A percentile compares a stretch with the other conserved stretches of the same genome.
phyloP scores from a whole-genome alignment of 371 early-diverging fungal species.

The Choanephora cucurbitarum region DNA sequence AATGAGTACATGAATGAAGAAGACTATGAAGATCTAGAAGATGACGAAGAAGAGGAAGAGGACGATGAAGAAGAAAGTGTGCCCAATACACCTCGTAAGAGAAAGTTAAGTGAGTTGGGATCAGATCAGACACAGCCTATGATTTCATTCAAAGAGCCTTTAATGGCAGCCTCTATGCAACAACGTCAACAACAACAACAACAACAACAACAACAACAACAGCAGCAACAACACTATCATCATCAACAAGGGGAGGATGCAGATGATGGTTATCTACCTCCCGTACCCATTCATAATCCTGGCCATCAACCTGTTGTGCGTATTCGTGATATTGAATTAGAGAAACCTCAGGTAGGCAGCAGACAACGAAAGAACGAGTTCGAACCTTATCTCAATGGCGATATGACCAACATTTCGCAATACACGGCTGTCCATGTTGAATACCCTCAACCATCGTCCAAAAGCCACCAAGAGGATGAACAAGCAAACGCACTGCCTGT shows the following conservation, averaged over 20 bases:
- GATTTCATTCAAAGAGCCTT: background rate
- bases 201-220: conserved; percentile 1
- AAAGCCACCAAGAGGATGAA: conserved; percentile 12
- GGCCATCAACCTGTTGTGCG: conserved; percentile 37
- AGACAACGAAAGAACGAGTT: conserved; percentile 65
- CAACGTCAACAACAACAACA: conserved; percentile 4
- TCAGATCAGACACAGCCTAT: background rate
- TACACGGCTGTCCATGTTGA: conserved; percentile 40
- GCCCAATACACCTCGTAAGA: conserved; percentile 4
- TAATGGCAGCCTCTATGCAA: background rate
- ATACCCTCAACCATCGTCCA: conserved; percentile 17
- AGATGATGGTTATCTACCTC: background rate
- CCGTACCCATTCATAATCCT: conserved; percentile 16
- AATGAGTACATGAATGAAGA: conserved; percentile 84
- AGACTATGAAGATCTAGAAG: conserved; percentile 62
- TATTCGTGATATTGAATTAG: conserved; percentile 42
- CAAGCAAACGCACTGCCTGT: conserved; percentile 12
- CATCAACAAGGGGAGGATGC: background rate
- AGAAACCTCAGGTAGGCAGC: conserved; percentile 47
- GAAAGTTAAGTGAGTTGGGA: conserved; percentile 1
- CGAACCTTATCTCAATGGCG: conserved; percentile 68
- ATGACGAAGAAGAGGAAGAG: conserved; percentile 23
- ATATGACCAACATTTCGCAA: conserved; percentile 65
- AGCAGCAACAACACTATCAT: background rate
- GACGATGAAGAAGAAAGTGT: conserved; percentile 24